Evolutionary conservation across 2,329 filamentous ascomycete genomes (phyloP).

Genomic region (Arthrobotrys entomopaga): DNA sequence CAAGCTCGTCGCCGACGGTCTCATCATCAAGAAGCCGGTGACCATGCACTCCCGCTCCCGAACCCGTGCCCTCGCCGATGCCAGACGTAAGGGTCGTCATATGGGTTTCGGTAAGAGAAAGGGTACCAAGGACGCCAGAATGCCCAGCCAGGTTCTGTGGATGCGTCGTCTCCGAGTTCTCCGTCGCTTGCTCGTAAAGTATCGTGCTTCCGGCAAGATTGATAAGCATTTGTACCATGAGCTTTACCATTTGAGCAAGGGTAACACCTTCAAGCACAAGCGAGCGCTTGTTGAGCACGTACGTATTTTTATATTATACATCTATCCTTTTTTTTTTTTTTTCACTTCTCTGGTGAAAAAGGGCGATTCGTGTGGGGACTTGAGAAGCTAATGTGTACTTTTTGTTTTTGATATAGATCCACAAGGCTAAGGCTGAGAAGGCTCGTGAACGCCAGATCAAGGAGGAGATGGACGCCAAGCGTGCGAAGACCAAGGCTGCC

Average conservation of each 20-base stretch:
- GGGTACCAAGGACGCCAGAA: conserved; percentile 99
- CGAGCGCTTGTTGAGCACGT: conserved; percentile 99
- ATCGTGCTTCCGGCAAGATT: conserved; percentile 99
- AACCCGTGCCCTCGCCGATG: conserved; percentile 92
- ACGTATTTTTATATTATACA: conserved; percentile 67
- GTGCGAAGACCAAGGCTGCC: conserved; percentile 99
- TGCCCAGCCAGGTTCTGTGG: conserved; percentile 96
- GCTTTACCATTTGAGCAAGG: conserved; percentile 99
- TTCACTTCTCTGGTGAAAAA: not conserved
- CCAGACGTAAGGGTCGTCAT: conserved; percentile 95
- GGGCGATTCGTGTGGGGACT: not conserved
- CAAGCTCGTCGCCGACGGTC: conserved; percentile 99
- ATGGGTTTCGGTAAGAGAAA: conserved; percentile 99
- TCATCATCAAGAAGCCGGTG: conserved; percentile 99
- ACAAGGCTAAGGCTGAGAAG: conserved; percentile 99
- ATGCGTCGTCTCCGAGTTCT: conserved; percentile 99
- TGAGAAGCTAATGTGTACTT: conserved; percentile 11
- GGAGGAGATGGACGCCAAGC: conserved; percentile 99
- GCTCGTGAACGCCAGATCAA: conserved; percentile 92
- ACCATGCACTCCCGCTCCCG: conserved; percentile 99
- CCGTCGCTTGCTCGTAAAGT: conserved; percentile 98
- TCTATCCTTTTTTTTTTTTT: conserved; percentile 52
- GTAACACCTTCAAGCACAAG: conserved; percentile 99
- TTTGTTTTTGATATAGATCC: conserved; percentile 73
- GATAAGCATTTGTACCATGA: conserved; percentile 99